phyloP scores from a whole-genome alignment of 2,329 filamentous ascomycete genomes.

The Coccinonectria pachysandricola region DNA sequence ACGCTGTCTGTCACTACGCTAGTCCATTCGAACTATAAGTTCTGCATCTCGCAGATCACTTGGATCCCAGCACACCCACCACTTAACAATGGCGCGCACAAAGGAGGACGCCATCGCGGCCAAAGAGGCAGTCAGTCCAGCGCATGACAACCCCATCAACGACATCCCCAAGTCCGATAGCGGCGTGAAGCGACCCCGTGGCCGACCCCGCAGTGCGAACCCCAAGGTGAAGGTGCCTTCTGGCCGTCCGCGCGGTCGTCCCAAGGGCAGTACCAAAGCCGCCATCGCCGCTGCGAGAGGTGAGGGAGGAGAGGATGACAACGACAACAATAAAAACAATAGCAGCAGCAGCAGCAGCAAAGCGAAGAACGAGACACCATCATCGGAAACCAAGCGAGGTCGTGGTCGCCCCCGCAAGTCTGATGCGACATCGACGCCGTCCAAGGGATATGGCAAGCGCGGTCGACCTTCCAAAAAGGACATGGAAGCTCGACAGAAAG shows the following conservation, averaged over 20 bases:
- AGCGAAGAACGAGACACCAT: slow-evolving; percentile 3
- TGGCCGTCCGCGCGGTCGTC: slow-evolving; percentile 38
- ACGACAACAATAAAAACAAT: no score
- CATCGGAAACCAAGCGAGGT: slow-evolving; percentile 11
- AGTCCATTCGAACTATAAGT: slow-evolving; percentile 1
- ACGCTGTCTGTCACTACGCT: slow-evolving; percentile 1
- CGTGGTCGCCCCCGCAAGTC: slow-evolving; percentile 24
- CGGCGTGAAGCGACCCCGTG: slow-evolving; percentile 30
- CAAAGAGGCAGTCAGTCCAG: slow-evolving; percentile 5
- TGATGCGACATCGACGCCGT: slow-evolving; percentile 11
- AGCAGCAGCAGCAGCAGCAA: no score
- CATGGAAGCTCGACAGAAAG: slow-evolving; percentile 8
- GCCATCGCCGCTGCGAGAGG: slow-evolving; percentile 6
- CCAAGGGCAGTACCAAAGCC: slow-evolving; percentile 29
- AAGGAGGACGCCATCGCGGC: slow-evolving; percentile 19
- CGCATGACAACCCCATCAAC: no score
- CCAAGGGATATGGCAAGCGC: slow-evolving; percentile 12
- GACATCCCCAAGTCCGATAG: slow-evolving; percentile 21
- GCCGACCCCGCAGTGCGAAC: slow-evolving; percentile 30
- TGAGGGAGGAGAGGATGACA: not conserved
- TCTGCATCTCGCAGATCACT: no score
- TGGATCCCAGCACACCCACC: no score
- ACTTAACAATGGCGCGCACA: slow-evolving; percentile 27
- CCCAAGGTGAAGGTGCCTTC: slow-evolving; percentile 26
- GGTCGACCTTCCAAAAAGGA: slow-evolving; percentile 24